Evolutionary conservation across 2,329 filamentous ascomycete genomes (phyloP).

Genomic region (Fonsecaea monophora): DNA sequence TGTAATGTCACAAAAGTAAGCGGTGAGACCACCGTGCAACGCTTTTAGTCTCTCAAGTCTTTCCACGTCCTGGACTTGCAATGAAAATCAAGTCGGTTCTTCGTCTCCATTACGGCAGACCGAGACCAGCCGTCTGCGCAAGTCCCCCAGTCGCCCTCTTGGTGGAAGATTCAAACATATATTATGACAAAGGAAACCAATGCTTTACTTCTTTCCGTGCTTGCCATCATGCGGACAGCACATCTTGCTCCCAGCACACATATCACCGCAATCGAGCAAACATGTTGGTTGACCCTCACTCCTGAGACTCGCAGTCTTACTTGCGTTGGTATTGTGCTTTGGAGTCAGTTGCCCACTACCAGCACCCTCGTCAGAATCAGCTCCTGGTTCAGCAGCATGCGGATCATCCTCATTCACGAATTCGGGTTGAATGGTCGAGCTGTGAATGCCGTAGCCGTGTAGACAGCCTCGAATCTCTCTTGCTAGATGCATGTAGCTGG

Average conservation of each 20-base stretch:
- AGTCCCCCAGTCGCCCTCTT: background rate
- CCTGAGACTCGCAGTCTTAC: slow-evolving; percentile 47
- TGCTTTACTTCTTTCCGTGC: slow-evolving; percentile 30
- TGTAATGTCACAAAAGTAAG: background rate
- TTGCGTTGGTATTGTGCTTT: slow-evolving; percentile 39
- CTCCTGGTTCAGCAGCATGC: slow-evolving; percentile 22
- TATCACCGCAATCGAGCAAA: slow-evolving; percentile 56
- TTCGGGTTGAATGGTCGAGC: slow-evolving; percentile 95
- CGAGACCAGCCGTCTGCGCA: background rate
- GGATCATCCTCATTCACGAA: slow-evolving; percentile 50
- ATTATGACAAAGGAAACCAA: background rate
- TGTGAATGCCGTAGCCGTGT: slow-evolving; percentile 95
- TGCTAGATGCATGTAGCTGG: slow-evolving; percentile 89
- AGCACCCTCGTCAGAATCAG: slow-evolving; percentile 28
- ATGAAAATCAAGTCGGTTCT: background rate
- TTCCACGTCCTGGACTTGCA: background rate
- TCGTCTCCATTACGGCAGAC: background rate
- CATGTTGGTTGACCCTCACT: slow-evolving; percentile 50
- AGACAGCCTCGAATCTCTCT: slow-evolving; percentile 83
- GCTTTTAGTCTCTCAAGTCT: slow-evolving; percentile 3
- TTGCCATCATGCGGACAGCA: slow-evolving; percentile 39
- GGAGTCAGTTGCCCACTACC: slow-evolving; percentile 22
- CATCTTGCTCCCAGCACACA: slow-evolving; percentile 46
- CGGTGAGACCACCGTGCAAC: background rate
- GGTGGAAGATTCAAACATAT: background rate